Conservation (phyloP, 768 basidiomycete species). For the Trametes coccinea region DNA sequence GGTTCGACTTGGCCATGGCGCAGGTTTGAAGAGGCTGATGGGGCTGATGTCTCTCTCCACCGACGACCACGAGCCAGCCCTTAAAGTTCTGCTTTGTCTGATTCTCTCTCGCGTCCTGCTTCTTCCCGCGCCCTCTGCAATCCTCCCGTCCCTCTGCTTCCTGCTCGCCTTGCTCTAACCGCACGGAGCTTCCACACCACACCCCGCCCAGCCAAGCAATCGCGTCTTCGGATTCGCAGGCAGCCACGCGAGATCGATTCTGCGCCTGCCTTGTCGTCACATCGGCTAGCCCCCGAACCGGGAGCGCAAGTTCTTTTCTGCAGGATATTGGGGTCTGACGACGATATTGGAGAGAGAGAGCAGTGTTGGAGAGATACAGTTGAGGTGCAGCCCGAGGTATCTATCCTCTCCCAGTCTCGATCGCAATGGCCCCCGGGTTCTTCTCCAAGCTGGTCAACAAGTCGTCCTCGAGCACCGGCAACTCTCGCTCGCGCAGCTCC, state of each 20-base stretch:
- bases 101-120: not conserved
- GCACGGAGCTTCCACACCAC: constrained; percentile 14
- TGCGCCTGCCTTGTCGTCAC: constrained; percentile 15
- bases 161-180: constrained; percentile 1
- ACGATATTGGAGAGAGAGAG: too few relatives aligned
- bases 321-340: too few relatives aligned
- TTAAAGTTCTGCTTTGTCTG: too few relatives aligned
- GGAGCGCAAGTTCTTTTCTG: not conserved
- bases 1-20: too few relatives aligned
- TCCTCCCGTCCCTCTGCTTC: not conserved
- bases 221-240: constrained; percentile 23
- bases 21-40: too few relatives aligned
- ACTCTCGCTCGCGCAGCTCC: constrained; percentile 22
- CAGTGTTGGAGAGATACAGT: too few relatives aligned
- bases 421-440: constrained; percentile 30
- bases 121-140: not conserved
- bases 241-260: constrained; percentile 29
- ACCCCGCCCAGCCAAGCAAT: constrained; percentile 16
- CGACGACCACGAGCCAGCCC: too few relatives aligned
- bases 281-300: constrained; percentile 8
- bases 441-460: constrained; percentile 33
- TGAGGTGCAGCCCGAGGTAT: not conserved
- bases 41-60: too few relatives aligned
- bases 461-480: constrained; percentile 9
- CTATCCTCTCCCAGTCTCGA: not conserved